Evolutionary conservation across 2,329 filamentous ascomycete species (phyloP).

Genomic region (Fusarium sp.): DNA sequence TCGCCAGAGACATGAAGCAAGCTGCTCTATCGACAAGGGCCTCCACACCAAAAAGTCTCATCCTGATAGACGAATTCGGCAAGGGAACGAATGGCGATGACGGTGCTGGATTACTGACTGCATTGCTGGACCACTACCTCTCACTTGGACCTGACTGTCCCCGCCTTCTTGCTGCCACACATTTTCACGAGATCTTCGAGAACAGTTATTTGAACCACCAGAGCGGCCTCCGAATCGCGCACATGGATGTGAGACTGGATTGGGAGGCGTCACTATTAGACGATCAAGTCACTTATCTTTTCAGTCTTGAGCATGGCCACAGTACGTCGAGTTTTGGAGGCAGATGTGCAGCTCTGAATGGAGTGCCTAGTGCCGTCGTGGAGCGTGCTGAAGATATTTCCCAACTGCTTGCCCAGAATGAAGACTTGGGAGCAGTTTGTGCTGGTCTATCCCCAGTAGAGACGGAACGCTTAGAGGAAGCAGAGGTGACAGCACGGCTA

Average conservation of each 20-base stretch:
- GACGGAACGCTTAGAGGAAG: conserved; percentile 71
- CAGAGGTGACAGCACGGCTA: conserved; percentile 68
- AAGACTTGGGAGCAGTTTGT: conserved; percentile 80
- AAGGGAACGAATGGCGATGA: conserved; percentile 70
- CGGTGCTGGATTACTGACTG: conserved; percentile 68
- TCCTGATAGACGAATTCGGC: conserved; percentile 94
- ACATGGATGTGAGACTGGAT: conserved; percentile 78
- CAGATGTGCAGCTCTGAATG: conserved; percentile 87
- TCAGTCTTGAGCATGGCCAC: conserved; percentile 73
- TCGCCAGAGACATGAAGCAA: conserved; percentile 86
- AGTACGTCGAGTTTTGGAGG: conserved; percentile 87
- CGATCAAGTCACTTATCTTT: conserved; percentile 79
- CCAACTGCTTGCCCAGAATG: conserved; percentile 73
- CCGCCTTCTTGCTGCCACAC: conserved; percentile 70
- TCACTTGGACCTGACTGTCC: conserved; percentile 59
- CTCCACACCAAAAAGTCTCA: conserved; percentile 78
- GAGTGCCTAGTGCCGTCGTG: conserved; percentile 78
- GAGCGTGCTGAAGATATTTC: conserved; percentile 80
- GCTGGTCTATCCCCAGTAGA: conserved; percentile 74
- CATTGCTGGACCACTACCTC: conserved; percentile 68
- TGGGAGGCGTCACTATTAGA: conserved; percentile 60
- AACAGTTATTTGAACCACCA: conserved; percentile 64
- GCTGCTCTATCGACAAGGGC: conserved; percentile 80
- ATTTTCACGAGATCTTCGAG: conserved; percentile 80
- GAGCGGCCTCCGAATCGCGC: conserved; percentile 67